phyloP scores from a whole-genome alignment of 805 yeast genomes.

The Pichia nakasei region DNA sequence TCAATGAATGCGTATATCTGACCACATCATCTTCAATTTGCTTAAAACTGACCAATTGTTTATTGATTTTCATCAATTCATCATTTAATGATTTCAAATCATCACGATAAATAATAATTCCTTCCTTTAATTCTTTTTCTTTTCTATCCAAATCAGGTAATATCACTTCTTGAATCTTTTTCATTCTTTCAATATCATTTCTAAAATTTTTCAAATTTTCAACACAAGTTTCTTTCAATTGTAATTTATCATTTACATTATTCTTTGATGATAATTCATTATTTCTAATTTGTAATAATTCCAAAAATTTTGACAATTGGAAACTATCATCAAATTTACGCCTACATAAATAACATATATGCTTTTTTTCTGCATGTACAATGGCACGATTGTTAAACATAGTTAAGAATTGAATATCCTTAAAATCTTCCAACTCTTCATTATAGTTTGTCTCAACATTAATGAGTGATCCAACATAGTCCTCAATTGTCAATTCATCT shows the following conservation, averaged over 20 bases:
- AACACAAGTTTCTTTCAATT: slow-evolving; percentile 23
- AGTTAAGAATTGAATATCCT: slow-evolving; percentile 59
- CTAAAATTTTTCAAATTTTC: background rate
- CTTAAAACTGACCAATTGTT: slow-evolving; percentile 10
- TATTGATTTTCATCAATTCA: background rate
- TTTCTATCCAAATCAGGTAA: slow-evolving; percentile 10
- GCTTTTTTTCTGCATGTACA: slow-evolving; percentile 45
- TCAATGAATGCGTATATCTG: background rate
- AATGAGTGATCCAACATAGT: slow-evolving; percentile 38
- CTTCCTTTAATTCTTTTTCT: background rate
- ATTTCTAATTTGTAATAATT: slow-evolving; percentile 18
- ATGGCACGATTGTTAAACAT: slow-evolving; percentile 66
- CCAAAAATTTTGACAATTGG: slow-evolving; percentile 17
- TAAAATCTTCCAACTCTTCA: slow-evolving; percentile 53
- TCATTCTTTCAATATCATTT: slow-evolving; percentile 13
- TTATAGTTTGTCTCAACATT: slow-evolving; percentile 55
- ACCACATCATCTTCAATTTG: slow-evolving; percentile 7
- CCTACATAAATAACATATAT: slow-evolving; percentile 65
- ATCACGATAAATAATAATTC: background rate
- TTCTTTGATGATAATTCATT: slow-evolving; percentile 13
- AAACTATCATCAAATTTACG: slow-evolving; percentile 45
- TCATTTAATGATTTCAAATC: background rate
- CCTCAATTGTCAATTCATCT: slow-evolving; percentile 33
- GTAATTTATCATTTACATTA: slow-evolving; percentile 13
- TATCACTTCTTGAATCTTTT: slow-evolving; percentile 23